phyloP scores from a whole-genome alignment of 2,329 filamentous ascomycete species.

The Ophiostoma perfectum region DNA sequence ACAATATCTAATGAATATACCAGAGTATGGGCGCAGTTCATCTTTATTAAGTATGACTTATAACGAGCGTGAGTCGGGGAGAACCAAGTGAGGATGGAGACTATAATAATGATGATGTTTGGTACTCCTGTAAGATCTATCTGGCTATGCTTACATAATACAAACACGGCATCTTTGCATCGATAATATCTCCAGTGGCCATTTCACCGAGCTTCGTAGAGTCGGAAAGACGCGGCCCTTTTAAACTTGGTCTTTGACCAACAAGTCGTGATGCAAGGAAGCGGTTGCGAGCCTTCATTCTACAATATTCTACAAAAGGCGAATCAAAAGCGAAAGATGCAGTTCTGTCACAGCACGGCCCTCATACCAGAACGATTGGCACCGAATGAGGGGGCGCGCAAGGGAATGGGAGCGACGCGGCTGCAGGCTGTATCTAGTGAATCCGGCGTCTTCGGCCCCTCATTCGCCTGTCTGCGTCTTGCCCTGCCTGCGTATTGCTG shows the following conservation, averaged over 20 bases:
- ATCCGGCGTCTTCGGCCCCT: constrained; percentile 2
- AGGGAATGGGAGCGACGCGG: neutral
- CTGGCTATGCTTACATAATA: no score
- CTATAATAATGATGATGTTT: no score
- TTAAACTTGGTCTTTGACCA: neutral
- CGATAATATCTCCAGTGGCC: no score
- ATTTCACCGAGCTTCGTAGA: no score
- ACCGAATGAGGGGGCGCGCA: neutral
- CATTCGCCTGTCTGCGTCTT: constrained; percentile 6
- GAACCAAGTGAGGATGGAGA: no score
- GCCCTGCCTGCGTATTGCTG: neutral
- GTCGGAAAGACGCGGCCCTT: no score
- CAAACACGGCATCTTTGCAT: no score
- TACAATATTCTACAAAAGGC: neutral
- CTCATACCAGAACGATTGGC: neutral
- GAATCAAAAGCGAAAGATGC: neutral
- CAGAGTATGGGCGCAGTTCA: no score
- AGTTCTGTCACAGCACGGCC: neutral
- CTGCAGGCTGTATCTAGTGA: neutral
- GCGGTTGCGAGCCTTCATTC: neutral
- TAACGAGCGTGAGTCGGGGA: no score
- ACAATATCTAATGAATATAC: no score
- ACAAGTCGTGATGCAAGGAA: neutral
- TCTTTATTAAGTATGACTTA: no score
- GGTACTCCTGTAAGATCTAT: no score